Percentiles rank a stretch among this genome's conserved stretches.
Evolutionary conservation across 805 yeast species (phyloP).

Genomic region (Candida arabinofermentans): DNA sequence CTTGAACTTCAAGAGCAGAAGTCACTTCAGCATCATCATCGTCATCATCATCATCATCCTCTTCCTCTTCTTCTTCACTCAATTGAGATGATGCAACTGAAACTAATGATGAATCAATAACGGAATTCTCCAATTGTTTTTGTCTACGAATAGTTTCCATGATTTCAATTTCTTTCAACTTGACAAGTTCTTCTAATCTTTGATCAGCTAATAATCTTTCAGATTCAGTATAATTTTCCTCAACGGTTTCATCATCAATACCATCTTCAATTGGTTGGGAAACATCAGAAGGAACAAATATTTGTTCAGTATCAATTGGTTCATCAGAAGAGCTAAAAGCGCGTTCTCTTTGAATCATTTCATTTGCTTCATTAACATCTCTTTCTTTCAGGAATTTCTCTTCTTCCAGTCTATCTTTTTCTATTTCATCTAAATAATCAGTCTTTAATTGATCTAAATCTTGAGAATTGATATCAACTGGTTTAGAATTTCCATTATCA

Average conservation of each 20-base stretch:
- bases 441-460: conserved; percentile 24
- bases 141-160: conserved; percentile 19
- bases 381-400: conserved; percentile 38
- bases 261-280: conserved; percentile 10
- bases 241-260: conserved; percentile 6
- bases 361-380: conserved; percentile 35
- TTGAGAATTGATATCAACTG: conserved; percentile 5
- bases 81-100: conserved; percentile 15
- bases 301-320: conserved; percentile 4
- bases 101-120: conserved; percentile 15
- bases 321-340: conserved; percentile 15
- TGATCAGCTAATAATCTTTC: conserved; percentile 26
- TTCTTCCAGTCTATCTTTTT: conserved; percentile 27
- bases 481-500: not conserved
- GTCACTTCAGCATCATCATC: conserved; percentile 26
- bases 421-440: conserved; percentile 24
- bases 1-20: conserved; percentile 7
- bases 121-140: conserved; percentile 15
- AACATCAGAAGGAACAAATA: conserved; percentile 9
- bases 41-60: not conserved
- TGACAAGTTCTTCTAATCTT: conserved; percentile 25
- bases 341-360: conserved; percentile 29
- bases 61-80: conserved; percentile 8
- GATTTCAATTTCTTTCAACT: conserved; percentile 25
- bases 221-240: conserved; percentile 20